phyloP scores from a whole-genome alignment of 805 yeast genomes.

The Nakazawaea siamensis region DNA sequence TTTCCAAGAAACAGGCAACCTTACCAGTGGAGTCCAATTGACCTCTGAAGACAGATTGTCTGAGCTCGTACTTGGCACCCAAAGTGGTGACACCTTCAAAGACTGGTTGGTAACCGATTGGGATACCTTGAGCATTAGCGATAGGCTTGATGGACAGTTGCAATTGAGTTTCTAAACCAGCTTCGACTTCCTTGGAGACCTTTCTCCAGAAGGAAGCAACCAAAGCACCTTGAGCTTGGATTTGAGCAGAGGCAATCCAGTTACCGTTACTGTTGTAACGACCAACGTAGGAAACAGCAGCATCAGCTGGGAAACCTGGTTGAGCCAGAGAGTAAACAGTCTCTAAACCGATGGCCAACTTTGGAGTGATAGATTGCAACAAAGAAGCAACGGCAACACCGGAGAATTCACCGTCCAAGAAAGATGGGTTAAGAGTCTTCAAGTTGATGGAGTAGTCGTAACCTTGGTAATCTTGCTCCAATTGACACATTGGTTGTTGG shows the following conservation, averaged over 20 bases:
- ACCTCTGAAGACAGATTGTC: conserved; percentile 93
- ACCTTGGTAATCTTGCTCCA: conserved; percentile 94
- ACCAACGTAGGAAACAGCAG: conserved; percentile 82
- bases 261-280: conserved; percentile 74
- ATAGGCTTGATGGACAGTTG: conserved; percentile 71
- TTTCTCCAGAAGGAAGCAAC: conserved; percentile 90
- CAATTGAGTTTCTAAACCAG: conserved; percentile 83
- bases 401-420: conserved; percentile 65
- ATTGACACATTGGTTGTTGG: conserved; percentile 90
- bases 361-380: conserved; percentile 81
- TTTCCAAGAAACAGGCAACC: conserved; percentile 85
- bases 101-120: conserved; percentile 76
- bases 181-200: conserved; percentile 88
- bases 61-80: conserved; percentile 97
- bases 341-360: conserved; percentile 84
- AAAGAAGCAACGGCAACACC: conserved; percentile 92
- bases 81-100: conserved; percentile 88
- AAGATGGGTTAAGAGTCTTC: conserved; percentile 84
- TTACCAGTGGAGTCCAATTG: conserved; percentile 88
- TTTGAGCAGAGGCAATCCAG: conserved; percentile 92
- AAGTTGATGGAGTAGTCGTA: conserved; percentile 81
- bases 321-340: conserved; percentile 78
- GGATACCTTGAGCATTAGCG: conserved; percentile 58
- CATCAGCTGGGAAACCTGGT: conserved; percentile 71
- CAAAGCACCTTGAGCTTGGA: conserved; percentile 87